Evolutionary conservation across 306 rosid genomes (phyloP), one percentile per base, ranked within the genome.

Genomic region (Castanea mollissima): DNA sequence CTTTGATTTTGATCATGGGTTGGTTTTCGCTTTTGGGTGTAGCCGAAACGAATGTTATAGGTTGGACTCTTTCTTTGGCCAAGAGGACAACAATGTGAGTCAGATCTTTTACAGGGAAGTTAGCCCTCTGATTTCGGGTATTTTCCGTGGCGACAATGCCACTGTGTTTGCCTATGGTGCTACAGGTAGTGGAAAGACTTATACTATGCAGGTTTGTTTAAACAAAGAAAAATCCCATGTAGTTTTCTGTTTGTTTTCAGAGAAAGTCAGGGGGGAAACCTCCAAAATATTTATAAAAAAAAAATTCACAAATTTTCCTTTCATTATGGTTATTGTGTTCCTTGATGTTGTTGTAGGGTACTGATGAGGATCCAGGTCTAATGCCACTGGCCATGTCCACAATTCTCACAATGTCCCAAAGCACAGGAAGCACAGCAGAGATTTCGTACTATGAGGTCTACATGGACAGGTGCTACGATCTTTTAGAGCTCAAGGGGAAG

Each of bases 91-190:
- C 84, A 93, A 89, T 75, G 89, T 95, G 59, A 77, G 84, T 58
- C 83, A 68, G 89, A 95, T 95, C 67, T 95, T 92, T 78, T 27
- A 78, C 54, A 78, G 64, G 80, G 99, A 95, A 87, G 92, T 95
- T 27, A 85, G 83, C 73, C 96, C 96, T 57, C 59, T 93, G 92
- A 93, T 92, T 71, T 85, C 94, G 0, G 90, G 86, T 38, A 80
- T 95, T 73, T 91, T 92, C 74, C 84, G 51, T 29, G 98, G 99
- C 55, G 88, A 83, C 78, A 95, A 95, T 29, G 92, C 93, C 1
- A 92, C 98, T 0, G 98, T 95, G 54, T 93, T 95, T 71, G 96
- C 99, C 76, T 93, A 95, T 79, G 99, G 99, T 19, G 99, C 99
- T 77, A 93, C 99, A 13, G 97, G 99, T 0, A 95, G 98, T 76